A percentile compares a stretch with the other conserved stretches of the same genome.
Conservation (phyloP, 2,329 filamentous ascomycete species). For the Aspergillus fischeri region DNA sequence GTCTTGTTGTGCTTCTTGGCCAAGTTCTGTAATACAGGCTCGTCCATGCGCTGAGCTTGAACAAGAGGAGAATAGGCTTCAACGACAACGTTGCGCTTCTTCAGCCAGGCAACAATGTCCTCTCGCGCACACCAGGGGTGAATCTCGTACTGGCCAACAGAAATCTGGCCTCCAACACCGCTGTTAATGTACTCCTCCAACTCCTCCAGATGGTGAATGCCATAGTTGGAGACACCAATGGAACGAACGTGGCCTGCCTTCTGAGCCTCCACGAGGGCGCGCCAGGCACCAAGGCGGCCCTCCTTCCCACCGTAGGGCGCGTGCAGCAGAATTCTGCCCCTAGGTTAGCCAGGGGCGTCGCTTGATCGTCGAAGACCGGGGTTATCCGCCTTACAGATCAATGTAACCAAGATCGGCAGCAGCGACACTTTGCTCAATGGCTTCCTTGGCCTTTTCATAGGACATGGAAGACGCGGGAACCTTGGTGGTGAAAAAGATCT, state of each 20-base stretch:
- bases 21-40: conserved; percentile 49
- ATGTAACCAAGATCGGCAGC: conserved; percentile 63
- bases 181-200: conserved; percentile 38
- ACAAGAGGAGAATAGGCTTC: conserved; percentile 53
- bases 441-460: conserved; percentile 62
- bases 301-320: conserved; percentile 37
- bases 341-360: neutral
- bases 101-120: conserved; percentile 76
- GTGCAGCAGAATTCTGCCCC: conserved; percentile 35
- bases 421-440: conserved; percentile 60
- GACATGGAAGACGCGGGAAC: conserved; percentile 49
- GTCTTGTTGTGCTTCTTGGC: conserved; percentile 56
- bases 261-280: conserved; percentile 38
- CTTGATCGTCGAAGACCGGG: neutral
- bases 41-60: conserved; percentile 46
- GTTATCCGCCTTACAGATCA: conserved; percentile 51
- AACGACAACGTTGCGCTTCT: conserved; percentile 57
- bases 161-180: conserved; percentile 60
- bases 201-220: conserved; percentile 39
- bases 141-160: conserved; percentile 83
- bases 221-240: conserved; percentile 40
- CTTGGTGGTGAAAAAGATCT: conserved; percentile 62
- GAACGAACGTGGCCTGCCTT: conserved; percentile 37
- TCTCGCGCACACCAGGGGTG: conserved; percentile 81
- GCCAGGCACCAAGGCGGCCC: conserved; percentile 37